Base-by-base conservation (phyloP, 108 stramenopile species). In the Stephanodiscus triporus region DNA sequence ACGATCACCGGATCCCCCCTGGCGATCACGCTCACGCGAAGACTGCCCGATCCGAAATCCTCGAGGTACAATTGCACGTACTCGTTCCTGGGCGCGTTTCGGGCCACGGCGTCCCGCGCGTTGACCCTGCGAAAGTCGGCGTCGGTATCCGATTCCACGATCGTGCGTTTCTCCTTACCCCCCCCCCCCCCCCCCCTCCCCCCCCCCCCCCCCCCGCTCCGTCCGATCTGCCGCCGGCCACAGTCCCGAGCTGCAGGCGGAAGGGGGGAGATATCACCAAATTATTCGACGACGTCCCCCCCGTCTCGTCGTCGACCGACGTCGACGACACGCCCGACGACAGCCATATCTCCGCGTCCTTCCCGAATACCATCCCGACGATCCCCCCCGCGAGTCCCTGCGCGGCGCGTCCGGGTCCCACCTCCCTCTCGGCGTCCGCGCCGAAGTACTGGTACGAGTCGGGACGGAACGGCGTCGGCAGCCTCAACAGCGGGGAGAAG, bases 1-100 rank as follows among this genome's bases (percentile, higher is more conserved):
- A 92, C 87, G 75, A 92, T 88, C 10, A 88, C 87, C 16, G 91
- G 91, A 85, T 89, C 91, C 0, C 91, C 91, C 13, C 63, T 75
- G 11, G 71, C 72, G 51, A 92, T 73, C 53, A 68, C 83, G 51
- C 82, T 85, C 16, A 89, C 77, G 20, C 91, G 84, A 61, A 91
- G 64, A 58, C 81, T 82, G 0, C 86, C 85, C 47, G 53, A 58
- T 0, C 89, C 88, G 36, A 54, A 70, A 29, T 70, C 57, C 59
- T 92, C 91, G 43, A 89, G 42, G 75, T 89, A 92, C 27, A 84
- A 51, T 66, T 92, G 91, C 59, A 88, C 63, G 66, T 92, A 92
- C 69, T 73, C 63, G 63, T 92, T 91, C 61, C 75, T 86, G 0
- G 78, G 78, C 0, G 90, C 90, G 29, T 29, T 24, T 37, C 89